Conservation (phyloP, 1,284 basidiomycete species). For the Ceratorhiza oryzae-sativae region DNA sequence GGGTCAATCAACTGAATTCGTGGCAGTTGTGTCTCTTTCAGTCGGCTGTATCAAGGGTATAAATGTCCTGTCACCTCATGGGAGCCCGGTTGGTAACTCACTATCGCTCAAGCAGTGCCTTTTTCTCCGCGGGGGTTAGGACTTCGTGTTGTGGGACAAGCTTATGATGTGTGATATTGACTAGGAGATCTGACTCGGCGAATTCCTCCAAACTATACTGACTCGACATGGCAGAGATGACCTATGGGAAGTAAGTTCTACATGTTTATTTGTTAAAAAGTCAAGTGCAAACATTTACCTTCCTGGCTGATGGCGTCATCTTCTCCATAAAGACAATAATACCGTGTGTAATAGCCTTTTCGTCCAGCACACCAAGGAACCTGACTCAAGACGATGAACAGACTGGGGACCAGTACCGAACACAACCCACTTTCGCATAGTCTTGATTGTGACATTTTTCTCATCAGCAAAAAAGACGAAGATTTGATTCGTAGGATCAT, state of each 20-base stretch:
- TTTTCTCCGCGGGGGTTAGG: constrained; percentile 86
- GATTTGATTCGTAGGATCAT: constrained; percentile 79
- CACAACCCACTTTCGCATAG: constrained; percentile 94
- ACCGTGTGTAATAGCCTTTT: constrained; percentile 87
- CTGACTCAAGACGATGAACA: constrained; percentile 54
- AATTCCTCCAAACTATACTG: constrained; percentile 95
- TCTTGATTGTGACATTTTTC: constrained; percentile 90
- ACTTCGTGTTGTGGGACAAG: constrained; percentile 95
- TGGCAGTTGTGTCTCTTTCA: constrained; percentile 98
- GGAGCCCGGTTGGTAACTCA: constrained; percentile 59
- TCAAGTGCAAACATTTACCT: constrained; percentile 59
- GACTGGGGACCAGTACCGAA: not conserved
- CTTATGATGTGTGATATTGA: constrained; percentile 97
- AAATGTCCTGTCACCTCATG: constrained; percentile 28
- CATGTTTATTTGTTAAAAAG: not conserved
- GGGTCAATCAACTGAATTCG: constrained; percentile 96
- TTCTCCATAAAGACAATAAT: constrained; percentile 96
- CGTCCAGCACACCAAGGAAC: constrained; percentile 85
- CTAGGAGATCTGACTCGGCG: constrained; percentile 93
- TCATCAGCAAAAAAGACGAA: constrained; percentile 96
- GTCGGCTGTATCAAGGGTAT: constrained; percentile 64
- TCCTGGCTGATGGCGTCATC: constrained; percentile 96
- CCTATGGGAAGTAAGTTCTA: constrained; percentile 57
- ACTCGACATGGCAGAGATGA: constrained; percentile 85
- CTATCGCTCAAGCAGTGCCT: constrained; percentile 89